Evolutionary conservation across 176 grass and related monocot genomes (phyloP), one percentile per base, ranked within the genome.

Genomic region (Carex littledalei): DNA sequence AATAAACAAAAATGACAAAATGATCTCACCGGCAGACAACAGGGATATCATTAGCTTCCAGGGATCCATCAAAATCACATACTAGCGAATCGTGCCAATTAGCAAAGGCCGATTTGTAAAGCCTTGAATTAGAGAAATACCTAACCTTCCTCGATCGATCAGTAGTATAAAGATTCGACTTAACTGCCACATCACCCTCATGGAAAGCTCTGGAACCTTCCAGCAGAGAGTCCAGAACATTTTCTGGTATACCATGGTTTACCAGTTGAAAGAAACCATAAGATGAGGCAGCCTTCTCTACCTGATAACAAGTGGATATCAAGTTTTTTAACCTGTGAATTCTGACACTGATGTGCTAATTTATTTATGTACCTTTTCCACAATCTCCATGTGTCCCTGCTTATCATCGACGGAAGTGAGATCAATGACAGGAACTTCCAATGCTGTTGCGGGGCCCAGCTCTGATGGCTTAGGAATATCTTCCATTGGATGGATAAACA

Each of bases 61-160:
- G 49, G 1, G 81, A 69, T 68, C 81, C 81, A 83, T 83, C 81
- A 54, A 83, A 83, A 53, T 83, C 61, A 52, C 81, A 83, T 50
- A 67, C 5, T 29, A 83, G 39, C 3, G 63, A 18, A 52, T 83
- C 81, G 10, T 83, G 63, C 81, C 81, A 83, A 50, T 68, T 83
- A 54, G 20, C 81, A 83, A 83, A 83, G 35, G 81, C 63, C 12
- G 63, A 83, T 83, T 68, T 83, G 62, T 83, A 83, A 63, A 83
- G 61, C 39, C 81, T 83, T 43, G 58, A 67, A 67, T 83, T 83
- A 54, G 81, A 83, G 20, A 83, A 83, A 32, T 67, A 83, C 61
- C 81, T 83, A 45, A 83, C 81, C 62, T 83, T 83, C 45, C 64
- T 83, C 11, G 61, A 64, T 52, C 41, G 18, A 5, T 83, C 81